phyloP scores from a whole-genome alignment of 495 filamentous ascomycete species.

The Delitschia confertaspora region DNA sequence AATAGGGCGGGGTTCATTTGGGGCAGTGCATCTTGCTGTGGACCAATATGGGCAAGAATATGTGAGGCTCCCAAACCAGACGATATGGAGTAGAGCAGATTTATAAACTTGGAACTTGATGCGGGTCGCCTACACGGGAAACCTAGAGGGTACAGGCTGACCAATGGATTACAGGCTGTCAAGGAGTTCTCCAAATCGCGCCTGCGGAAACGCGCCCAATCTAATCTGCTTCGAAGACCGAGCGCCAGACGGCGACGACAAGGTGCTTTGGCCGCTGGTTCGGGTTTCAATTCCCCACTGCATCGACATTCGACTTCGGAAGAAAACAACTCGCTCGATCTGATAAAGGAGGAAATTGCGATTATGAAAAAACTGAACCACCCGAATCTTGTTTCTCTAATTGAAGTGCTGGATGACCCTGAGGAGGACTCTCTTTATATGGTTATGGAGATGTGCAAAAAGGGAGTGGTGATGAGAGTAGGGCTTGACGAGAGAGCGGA shows the following conservation, averaged over 20 bases:
- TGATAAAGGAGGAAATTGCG: slow-evolving; percentile 94
- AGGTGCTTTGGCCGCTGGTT: slow-evolving; percentile 43
- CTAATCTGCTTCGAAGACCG: slow-evolving; percentile 71
- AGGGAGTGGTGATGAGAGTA: slow-evolving; percentile 95
- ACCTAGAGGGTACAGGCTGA: too few species aligned
- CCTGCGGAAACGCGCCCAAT: slow-evolving; percentile 86
- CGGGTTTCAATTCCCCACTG: slow-evolving; percentile 57
- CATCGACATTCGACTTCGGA: slow-evolving; percentile 45
- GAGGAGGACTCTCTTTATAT: slow-evolving; percentile 94
- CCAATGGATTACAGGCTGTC: slow-evolving; percentile 54
- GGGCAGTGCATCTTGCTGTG: slow-evolving; percentile 81
- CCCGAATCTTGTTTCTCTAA: slow-evolving; percentile 79
- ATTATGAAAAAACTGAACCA: slow-evolving; percentile 99
- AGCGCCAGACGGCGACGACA: slow-evolving; percentile 43
- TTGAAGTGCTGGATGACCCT: slow-evolving; percentile 93
- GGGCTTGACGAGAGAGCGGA: slow-evolving; percentile 73
- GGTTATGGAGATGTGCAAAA: slow-evolving; percentile 98
- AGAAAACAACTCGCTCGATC: slow-evolving; percentile 65
- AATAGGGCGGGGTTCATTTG: slow-evolving; percentile 91
- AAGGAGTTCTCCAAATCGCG: slow-evolving; percentile 96
- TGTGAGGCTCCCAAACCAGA: slow-evolving; percentile 48
- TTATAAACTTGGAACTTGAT: slow-evolving; percentile 14
- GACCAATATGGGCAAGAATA: slow-evolving; percentile 92
- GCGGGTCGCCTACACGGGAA: slow-evolving; percentile 15
- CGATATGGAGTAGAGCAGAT: neutral